Conservation (phyloP, 2,329 filamentous ascomycete species). For the Aspergillus sp. region DNA sequence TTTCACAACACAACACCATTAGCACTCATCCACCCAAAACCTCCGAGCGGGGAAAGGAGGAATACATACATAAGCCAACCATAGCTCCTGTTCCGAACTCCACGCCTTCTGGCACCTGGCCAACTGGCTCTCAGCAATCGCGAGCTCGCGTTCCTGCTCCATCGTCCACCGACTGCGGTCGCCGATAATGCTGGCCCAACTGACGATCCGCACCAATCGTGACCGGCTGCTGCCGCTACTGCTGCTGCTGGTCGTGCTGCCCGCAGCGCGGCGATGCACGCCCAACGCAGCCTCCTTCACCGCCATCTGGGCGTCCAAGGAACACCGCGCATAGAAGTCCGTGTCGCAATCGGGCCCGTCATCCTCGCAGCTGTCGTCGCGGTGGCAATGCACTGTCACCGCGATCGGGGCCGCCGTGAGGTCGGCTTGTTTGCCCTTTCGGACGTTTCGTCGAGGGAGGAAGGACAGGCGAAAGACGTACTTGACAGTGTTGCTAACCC, state of each 20-base stretch:
- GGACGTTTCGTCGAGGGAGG: conserved; percentile 13
- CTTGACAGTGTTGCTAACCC: conserved; percentile 19
- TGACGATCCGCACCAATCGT: conserved; percentile 24
- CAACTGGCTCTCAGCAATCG: conserved; percentile 26
- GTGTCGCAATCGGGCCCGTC: neutral
- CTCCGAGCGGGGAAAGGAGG: neutral
- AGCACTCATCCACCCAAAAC: neutral
- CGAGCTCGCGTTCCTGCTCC: conserved; percentile 29
- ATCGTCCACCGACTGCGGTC: conserved; percentile 27
- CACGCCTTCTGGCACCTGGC: conserved; percentile 35
- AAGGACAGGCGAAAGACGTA: conserved; percentile 19
- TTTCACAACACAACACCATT: neutral
- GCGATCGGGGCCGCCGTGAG: neutral
- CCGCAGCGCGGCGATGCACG: conserved; percentile 8
- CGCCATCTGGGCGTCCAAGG: conserved; percentile 13
- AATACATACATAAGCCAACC: conserved; percentile 31
- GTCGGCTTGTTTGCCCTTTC: conserved; percentile 14
- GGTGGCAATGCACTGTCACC: conserved; percentile 4
- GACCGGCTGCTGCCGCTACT: conserved; percentile 12
- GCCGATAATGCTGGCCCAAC: conserved; percentile 31
- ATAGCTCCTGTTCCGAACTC: conserved; percentile 37
- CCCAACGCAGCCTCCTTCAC: conserved; percentile 16
- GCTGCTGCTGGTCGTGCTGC: conserved; percentile 9
- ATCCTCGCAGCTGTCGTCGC: conserved; percentile 3
- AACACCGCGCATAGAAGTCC: neutral